Base-by-base conservation (phyloP, 257 asterid genomes). In the Nyctanthes arbortristis region DNA sequence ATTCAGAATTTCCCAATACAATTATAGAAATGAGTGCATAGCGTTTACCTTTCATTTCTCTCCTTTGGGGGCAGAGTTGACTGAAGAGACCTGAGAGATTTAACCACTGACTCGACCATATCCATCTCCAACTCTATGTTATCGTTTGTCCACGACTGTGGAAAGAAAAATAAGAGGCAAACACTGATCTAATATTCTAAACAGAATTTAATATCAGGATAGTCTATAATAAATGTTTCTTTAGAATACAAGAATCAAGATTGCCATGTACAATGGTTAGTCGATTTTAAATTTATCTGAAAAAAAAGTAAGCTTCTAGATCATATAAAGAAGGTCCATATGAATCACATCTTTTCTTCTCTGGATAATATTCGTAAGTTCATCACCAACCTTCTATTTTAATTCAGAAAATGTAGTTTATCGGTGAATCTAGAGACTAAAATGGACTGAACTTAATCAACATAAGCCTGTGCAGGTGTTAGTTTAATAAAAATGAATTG, bases 141-240 rank as follows among this genome's bases (percentile, higher is more conserved):
- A 59, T 87, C 92, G 81, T 89, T 84, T 64, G 75, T 78, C 97
- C 97, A 93, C 68, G 72, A 39, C 99, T 93, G 87, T 69, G 79
- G 30, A 76, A 54, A 69, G 27, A 54, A 45, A 45, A 43, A 37
- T 13, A 16, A 20, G 30, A 58, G 40, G 40, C 40, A 35, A 2
- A 4, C 6, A 35, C 33, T 54, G 67, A 22, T 31, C 67, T 63
- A 14, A 60, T 20, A 27, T 45, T 56, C 16, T 12, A 61, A 40
- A 56, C 6, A 36, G 55, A 18, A 52, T 62, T 36, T 36, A 63
- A 37, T 37, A 49, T 71, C 29, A 52, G 11, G 20, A 37, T 16
- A 43, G 24, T 24, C 20, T 2, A 12, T 35, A 14, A 35, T 12
- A 2, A 49, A 61, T 47, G 61, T n/a, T n/a, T n/a, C n/a, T n/a